These are phyloP conservation scores for Penicillium sp. DNA, from an alignment of 2,329 filamentous ascomycete species.

Conservation along the genomic window DNA sequence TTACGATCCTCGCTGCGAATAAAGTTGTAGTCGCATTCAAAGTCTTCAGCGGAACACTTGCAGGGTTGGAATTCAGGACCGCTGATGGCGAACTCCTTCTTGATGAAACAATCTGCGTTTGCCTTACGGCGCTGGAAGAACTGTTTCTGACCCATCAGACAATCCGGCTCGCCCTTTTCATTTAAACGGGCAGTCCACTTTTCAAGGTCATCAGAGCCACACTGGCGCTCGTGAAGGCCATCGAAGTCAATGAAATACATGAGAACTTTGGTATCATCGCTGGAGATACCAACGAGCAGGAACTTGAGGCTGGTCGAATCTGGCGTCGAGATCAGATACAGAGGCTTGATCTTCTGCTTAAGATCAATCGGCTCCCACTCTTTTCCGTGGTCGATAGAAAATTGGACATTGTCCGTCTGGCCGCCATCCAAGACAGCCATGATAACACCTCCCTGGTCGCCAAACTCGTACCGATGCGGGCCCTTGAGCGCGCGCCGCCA, in stretches of 20 bases:
- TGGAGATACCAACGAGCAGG: slow-evolving; percentile 66
- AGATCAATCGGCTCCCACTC: slow-evolving; percentile 74
- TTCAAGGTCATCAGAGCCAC: slow-evolving; percentile 71
- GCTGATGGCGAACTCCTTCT: slow-evolving; percentile 78
- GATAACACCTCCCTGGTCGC: slow-evolving; percentile 85
- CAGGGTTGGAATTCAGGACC: slow-evolving; percentile 70
- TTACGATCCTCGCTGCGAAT: slow-evolving; percentile 63
- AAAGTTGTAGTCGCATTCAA: slow-evolving; percentile 97
- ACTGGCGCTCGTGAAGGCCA: slow-evolving; percentile 75
- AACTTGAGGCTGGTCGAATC: slow-evolving; percentile 95
- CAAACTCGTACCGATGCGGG: slow-evolving; percentile 94
- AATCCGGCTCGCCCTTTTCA: slow-evolving; percentile 75
- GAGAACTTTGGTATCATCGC: slow-evolving; percentile 54
- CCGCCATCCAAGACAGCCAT: slow-evolving; percentile 73
- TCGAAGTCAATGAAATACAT: slow-evolving; percentile 81
- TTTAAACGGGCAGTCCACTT: slow-evolving; percentile 84
- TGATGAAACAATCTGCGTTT: slow-evolving; percentile 83
- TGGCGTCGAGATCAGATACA: slow-evolving; percentile 78
- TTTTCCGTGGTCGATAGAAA: slow-evolving; percentile 87
- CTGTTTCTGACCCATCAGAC: slow-evolving; percentile 95
- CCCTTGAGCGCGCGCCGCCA: slow-evolving; percentile 74
- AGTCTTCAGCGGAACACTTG: slow-evolving; percentile 79
- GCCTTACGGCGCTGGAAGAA: slow-evolving; percentile 82
- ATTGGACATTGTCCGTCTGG: slow-evolving; percentile 63
- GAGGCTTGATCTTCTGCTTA: slow-evolving; percentile 68